Conservation (phyloP, 768 basidiomycete species). For the Erythrobasidium yunnanense region DNA sequence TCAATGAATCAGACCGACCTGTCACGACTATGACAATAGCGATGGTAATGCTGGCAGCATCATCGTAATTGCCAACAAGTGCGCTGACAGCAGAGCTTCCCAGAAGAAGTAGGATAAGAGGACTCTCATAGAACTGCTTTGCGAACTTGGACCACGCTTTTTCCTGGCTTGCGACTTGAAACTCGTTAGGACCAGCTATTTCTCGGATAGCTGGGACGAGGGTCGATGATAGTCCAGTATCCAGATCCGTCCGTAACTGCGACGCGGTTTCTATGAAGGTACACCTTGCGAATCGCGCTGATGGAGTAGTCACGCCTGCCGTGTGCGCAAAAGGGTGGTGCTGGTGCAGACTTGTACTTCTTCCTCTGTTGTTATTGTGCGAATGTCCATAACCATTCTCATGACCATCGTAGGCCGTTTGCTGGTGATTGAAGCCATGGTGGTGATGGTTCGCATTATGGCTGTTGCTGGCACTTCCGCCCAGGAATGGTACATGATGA, state of each 20-base stretch:
- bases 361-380: neutral
- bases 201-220: slow-evolving; percentile 36
- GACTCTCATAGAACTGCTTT: slow-evolving; percentile 90
- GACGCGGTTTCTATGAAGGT: slow-evolving; percentile 9
- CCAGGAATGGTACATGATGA: neutral
- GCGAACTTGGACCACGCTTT: slow-evolving; percentile 74
- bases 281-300: slow-evolving; percentile 19
- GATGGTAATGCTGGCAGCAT: slow-evolving; percentile 82
- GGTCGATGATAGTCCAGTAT: slow-evolving; percentile 29
- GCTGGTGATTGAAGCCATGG: neutral
- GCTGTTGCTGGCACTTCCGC: slow-evolving; percentile 1
- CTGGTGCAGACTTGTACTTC: neutral
- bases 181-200: slow-evolving; percentile 57
- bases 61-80: slow-evolving; percentile 88
- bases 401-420: too few relatives aligned
- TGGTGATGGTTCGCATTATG: neutral
- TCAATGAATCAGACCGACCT: slow-evolving; percentile 49
- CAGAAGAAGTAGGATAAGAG: slow-evolving; percentile 76
- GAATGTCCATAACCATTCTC: too few relatives aligned
- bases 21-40: slow-evolving; percentile 88
- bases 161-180: slow-evolving; percentile 71
- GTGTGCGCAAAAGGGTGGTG: slow-evolving; percentile 24
- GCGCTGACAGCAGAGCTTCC: slow-evolving; percentile 82
- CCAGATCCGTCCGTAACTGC: slow-evolving; percentile 18
- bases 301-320: slow-evolving; percentile 20